Conservation (phyloP, 306 rosid species). For the Corylus americana region DNA sequence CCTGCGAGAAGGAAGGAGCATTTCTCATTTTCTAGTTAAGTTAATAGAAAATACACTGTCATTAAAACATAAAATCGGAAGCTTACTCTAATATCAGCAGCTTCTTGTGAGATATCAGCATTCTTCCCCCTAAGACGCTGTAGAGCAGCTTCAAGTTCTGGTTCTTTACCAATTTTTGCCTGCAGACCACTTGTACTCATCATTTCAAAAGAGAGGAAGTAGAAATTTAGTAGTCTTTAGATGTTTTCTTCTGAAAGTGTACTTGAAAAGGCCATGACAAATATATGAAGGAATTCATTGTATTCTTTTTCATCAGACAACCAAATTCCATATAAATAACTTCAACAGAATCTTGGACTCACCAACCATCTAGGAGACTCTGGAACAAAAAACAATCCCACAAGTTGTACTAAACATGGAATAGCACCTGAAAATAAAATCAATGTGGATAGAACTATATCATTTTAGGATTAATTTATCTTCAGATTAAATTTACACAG, state of each 20-base stretch:
- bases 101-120: constrained; percentile 63
- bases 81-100: constrained; percentile 67
- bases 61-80: not conserved
- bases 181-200: constrained; percentile 36
- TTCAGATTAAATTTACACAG: constrained; percentile 18
- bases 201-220: not conserved
- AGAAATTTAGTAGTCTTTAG: not conserved
- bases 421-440: constrained; percentile 46
- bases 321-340: not conserved
- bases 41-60: not conserved
- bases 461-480: not conserved
- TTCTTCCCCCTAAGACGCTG: constrained; percentile 69
- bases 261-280: not conserved
- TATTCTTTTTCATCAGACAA: not conserved
- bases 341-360: constrained; percentile 22
- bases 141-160: constrained; percentile 60
- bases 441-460: not conserved
- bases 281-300: not conserved
- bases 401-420: constrained; percentile 58
- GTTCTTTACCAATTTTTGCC: constrained; percentile 60
- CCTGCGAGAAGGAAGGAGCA: constrained; percentile 39
- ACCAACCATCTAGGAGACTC: constrained; percentile 98
- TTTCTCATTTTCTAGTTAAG: not conserved
- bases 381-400: constrained; percentile 69
- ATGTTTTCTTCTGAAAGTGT: not conserved